These are phyloP conservation scores for Alternaria conjuncta DNA, from an alignment of 2,329 filamentous ascomycete species.

Conservation along the genomic window DNA sequence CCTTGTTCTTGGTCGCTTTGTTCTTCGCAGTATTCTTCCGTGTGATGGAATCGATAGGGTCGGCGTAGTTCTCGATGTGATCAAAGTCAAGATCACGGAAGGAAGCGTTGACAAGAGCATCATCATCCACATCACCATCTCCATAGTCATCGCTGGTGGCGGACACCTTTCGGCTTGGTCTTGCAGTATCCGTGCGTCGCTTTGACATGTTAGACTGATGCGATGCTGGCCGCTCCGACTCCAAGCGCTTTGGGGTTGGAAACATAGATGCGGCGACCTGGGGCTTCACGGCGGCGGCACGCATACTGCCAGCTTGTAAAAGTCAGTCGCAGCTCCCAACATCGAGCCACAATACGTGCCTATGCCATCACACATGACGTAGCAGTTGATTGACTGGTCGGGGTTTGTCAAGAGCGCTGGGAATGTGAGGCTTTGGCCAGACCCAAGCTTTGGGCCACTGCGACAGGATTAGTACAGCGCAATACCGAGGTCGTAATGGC, in stretches of 20 bases:
- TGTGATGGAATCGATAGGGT: slow-evolving; percentile 25
- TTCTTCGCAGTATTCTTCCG: slow-evolving; percentile 31
- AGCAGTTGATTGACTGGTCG: slow-evolving; percentile 68
- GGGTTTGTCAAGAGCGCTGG: slow-evolving; percentile 61
- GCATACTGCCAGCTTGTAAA: slow-evolving; percentile 61
- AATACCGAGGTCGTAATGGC: background rate
- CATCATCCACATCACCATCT: slow-evolving; percentile 60
- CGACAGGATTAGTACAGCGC: slow-evolving; percentile 38
- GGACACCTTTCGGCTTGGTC: slow-evolving; percentile 11
- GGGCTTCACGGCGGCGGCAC: slow-evolving; percentile 60
- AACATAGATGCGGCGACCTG: slow-evolving; percentile 57
- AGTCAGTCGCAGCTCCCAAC: slow-evolving; percentile 6
- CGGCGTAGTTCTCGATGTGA: slow-evolving; percentile 60
- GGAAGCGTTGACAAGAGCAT: slow-evolving; percentile 57
- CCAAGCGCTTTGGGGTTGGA: slow-evolving; percentile 32
- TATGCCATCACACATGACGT: slow-evolving; percentile 85
- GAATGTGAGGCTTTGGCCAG: slow-evolving; percentile 66
- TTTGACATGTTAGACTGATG: slow-evolving; percentile 39
- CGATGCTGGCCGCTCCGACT: slow-evolving; percentile 20
- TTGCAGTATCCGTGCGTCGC: slow-evolving; percentile 29
- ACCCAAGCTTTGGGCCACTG: slow-evolving; percentile 70
- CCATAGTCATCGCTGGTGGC: slow-evolving; percentile 57
- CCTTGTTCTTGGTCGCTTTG: slow-evolving; percentile 11
- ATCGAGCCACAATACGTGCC: slow-evolving; percentile 52
- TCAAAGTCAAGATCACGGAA: slow-evolving; percentile 51